These are phyloP conservation scores for Entonaema liquescens DNA, from an alignment of 495 filamentous ascomycete genomes.

Conservation along the genomic window DNA sequence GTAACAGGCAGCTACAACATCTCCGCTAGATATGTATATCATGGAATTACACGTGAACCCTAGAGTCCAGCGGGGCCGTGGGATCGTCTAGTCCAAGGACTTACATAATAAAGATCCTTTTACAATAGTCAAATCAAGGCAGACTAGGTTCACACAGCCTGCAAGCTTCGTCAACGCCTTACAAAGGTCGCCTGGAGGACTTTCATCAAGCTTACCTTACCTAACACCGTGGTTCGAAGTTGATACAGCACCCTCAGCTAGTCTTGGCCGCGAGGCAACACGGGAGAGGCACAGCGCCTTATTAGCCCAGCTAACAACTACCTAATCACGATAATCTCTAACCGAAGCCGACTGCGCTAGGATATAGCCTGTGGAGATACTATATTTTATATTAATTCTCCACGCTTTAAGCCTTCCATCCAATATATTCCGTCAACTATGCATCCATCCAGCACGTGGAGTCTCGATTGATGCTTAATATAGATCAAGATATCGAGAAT, in stretches of 20 bases:
- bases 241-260: background rate
- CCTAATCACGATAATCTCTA: background rate
- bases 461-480: background rate
- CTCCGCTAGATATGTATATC: background rate
- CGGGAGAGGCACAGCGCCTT: constrained; percentile 18
- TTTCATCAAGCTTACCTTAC: background rate
- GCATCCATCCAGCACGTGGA: background rate
- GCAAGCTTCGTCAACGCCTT: background rate
- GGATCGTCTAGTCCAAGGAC: constrained; percentile 11
- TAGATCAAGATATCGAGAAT: background rate
- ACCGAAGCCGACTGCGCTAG: background rate
- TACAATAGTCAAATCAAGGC: constrained; percentile 18
- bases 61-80: background rate
- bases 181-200: background rate
- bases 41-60: background rate
- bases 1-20: constrained; percentile 15
- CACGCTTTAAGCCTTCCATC: background rate
- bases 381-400: background rate
- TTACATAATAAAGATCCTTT: constrained; percentile 21
- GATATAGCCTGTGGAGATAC: constrained; percentile 2
- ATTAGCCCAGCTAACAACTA: background rate
- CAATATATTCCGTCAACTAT: background rate
- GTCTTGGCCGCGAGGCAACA: constrained; percentile 22
- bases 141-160: background rate
- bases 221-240: background rate